phyloP scores from a whole-genome alignment of 2,329 filamentous ascomycete genomes.

The Graphilbum ipis-grandicollis region DNA sequence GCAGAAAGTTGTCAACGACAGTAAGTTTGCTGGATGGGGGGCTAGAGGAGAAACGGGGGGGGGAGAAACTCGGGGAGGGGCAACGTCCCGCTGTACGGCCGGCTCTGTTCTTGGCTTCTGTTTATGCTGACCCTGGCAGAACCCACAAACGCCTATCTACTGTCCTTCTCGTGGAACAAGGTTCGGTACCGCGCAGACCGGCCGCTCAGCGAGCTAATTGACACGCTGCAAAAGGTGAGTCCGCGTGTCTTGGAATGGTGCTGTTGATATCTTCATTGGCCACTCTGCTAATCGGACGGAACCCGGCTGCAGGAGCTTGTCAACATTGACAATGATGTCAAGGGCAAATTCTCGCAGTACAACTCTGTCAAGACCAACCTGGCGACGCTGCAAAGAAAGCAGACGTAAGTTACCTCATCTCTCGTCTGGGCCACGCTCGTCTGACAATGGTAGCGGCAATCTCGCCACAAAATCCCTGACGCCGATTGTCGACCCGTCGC shows the following conservation, averaged over 20 bases:
- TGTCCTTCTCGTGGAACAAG: constrained; percentile 89
- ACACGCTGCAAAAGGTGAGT: constrained; percentile 66
- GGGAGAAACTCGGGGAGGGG: too few relatives aligned
- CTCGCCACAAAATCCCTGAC: constrained; percentile 85
- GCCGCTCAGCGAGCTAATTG: constrained; percentile 70
- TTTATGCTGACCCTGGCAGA: constrained; percentile 33
- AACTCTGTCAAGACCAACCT: constrained; percentile 79
- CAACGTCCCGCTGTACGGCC: background rate
- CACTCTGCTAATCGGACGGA: background rate
- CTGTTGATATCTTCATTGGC: background rate
- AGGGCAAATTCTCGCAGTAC: constrained; percentile 86
- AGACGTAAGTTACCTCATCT: constrained; percentile 40
- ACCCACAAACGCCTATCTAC: constrained; percentile 86
- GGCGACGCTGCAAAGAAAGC: constrained; percentile 64
- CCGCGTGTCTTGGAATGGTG: background rate
- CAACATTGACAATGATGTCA: constrained; percentile 91
- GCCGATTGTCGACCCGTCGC: constrained; percentile 65
- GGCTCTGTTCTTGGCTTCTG: background rate
- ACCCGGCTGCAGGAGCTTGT: constrained; percentile 51
- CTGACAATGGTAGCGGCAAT: constrained; percentile 49
- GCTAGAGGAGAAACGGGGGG: too few relatives aligned
- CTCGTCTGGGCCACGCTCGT: constrained; percentile 4
- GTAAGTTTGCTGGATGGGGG: constrained; percentile 43
- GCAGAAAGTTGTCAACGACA: constrained; percentile 89
- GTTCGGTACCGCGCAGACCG: constrained; percentile 93